These are phyloP conservation scores for Globisporangium paroecandrum DNA, from an alignment of 352 stramenopile species.

Conservation along the genomic window DNA sequence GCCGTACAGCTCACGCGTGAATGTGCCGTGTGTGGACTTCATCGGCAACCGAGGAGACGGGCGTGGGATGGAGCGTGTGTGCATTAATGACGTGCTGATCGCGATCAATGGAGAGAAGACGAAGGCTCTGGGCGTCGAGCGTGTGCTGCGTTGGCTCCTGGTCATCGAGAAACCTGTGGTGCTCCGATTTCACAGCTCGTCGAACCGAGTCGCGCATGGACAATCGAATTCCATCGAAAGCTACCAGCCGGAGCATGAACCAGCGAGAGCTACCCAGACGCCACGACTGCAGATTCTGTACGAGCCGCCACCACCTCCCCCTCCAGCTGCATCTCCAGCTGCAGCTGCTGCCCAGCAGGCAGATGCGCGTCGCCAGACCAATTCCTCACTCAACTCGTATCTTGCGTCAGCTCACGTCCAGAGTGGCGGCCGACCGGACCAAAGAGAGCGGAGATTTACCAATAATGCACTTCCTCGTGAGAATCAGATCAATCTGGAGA, in stretches of 20 bases:
- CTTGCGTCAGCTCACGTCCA: slow-evolving; percentile 24
- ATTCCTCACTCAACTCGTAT: slow-evolving; percentile 11
- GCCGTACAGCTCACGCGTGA: slow-evolving; percentile 59
- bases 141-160: slow-evolving; percentile 70
- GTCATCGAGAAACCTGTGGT: slow-evolving; percentile 76
- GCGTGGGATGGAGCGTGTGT: slow-evolving; percentile 72
- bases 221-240: slow-evolving; percentile 4
- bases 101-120: slow-evolving; percentile 80
- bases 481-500: slow-evolving; percentile 4
- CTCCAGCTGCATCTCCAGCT: slow-evolving; percentile 6
- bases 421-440: slow-evolving; percentile 12
- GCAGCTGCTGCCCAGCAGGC: neutral
- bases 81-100: slow-evolving; percentile 80
- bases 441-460: slow-evolving; percentile 21
- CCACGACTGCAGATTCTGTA: slow-evolving; percentile 26
- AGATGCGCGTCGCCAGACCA: slow-evolving; percentile 5
- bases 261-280: slow-evolving; percentile 16
- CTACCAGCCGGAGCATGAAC: slow-evolving; percentile 36
- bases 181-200: slow-evolving; percentile 75
- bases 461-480: slow-evolving; percentile 17
- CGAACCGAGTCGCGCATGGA: slow-evolving; percentile 42
- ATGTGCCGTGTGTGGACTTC: slow-evolving; percentile 71
- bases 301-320: neutral
- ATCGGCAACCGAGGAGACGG: slow-evolving; percentile 55
- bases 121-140: slow-evolving; percentile 66